A percentile compares a stretch with the other conserved stretches of the same genome.
Conservation (phyloP, 768 basidiomycete genomes). For the Trichaptum fuscoviolaceum region DNA sequence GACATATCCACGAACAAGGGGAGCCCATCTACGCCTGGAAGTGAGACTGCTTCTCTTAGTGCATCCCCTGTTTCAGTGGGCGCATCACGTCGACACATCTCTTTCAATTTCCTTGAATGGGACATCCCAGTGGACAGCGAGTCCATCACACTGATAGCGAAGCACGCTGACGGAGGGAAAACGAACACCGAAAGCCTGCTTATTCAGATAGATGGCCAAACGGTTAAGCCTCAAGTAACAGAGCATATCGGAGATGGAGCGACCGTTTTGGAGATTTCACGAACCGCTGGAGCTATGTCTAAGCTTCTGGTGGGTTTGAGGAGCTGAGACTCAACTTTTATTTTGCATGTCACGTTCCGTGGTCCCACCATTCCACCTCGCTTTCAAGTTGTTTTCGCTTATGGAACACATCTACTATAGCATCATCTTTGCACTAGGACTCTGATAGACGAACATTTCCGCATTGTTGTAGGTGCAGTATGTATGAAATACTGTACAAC, state of each 20-base stretch:
- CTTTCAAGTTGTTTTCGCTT: not conserved
- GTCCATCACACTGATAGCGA: not conserved
- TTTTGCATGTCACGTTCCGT: not conserved
- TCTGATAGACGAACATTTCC: not conserved
- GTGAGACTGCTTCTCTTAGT: not conserved
- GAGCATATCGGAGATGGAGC: not conserved
- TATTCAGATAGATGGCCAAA: not conserved
- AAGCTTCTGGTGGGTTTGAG: not conserved
- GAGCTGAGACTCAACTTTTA: not conserved
- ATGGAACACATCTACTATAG: not conserved
- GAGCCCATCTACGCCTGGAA: not conserved
- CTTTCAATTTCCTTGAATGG: not conserved
- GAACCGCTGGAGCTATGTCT: not conserved
- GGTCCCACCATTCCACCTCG: not conserved
- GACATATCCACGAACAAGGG: not conserved
- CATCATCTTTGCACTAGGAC: not conserved
- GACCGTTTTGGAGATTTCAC: not conserved
- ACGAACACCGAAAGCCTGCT: not conserved
- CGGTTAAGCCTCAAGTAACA: not conserved
- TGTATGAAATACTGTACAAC: not conserved
- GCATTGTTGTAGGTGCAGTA: not conserved
- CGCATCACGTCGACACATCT: not conserved
- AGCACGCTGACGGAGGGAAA: not conserved
- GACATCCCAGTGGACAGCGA: not conserved
- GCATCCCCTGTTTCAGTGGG: not conserved